Evolutionary conservation across 805 yeast genomes (phyloP).

Genomic region (Diddensiella santjacobensis): DNA sequence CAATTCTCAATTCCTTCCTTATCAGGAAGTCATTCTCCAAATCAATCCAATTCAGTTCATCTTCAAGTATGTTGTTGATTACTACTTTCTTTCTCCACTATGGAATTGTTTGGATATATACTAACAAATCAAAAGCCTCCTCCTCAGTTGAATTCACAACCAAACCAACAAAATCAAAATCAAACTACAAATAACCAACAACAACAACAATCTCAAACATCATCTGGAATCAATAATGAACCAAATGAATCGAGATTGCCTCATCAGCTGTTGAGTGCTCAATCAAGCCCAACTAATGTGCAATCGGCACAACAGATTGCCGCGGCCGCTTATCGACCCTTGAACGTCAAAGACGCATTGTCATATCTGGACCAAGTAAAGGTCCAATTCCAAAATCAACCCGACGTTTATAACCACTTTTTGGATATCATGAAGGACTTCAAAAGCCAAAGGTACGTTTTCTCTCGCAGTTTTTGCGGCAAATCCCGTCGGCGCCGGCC

Average conservation of each 20-base stretch:
- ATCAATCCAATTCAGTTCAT: neutral
- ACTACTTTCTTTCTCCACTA: too few relatives aligned
- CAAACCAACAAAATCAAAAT: slow-evolving; percentile 12
- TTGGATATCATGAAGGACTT: slow-evolving; percentile 98
- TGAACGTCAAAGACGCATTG: slow-evolving; percentile 94
- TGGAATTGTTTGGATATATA: too few relatives aligned
- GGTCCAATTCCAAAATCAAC: slow-evolving; percentile 83
- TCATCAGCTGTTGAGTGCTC: slow-evolving; percentile 18
- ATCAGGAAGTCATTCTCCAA: slow-evolving; percentile 10
- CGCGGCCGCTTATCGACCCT: slow-evolving; percentile 47
- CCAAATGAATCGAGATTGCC: slow-evolving; percentile 11
- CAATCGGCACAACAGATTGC: slow-evolving; percentile 23
- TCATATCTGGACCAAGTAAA: slow-evolving; percentile 95
- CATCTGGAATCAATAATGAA: neutral
- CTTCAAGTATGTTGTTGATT: slow-evolving; percentile 11
- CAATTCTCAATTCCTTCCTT: slow-evolving; percentile 19
- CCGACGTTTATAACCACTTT: slow-evolving; percentile 94
- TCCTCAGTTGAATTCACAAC: neutral
- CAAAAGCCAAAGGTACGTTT: slow-evolving; percentile 75
- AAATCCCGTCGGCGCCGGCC: too few relatives aligned
- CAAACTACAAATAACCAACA: slow-evolving; percentile 16
- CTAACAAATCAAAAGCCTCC: slow-evolving; percentile 26
- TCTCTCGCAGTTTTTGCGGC: too few relatives aligned
- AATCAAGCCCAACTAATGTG: slow-evolving; percentile 20
- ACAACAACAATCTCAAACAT: neutral